phyloP scores from a whole-genome alignment of 2,329 filamentous ascomycete genomes.

The Cladophialophora yegresii region DNA sequence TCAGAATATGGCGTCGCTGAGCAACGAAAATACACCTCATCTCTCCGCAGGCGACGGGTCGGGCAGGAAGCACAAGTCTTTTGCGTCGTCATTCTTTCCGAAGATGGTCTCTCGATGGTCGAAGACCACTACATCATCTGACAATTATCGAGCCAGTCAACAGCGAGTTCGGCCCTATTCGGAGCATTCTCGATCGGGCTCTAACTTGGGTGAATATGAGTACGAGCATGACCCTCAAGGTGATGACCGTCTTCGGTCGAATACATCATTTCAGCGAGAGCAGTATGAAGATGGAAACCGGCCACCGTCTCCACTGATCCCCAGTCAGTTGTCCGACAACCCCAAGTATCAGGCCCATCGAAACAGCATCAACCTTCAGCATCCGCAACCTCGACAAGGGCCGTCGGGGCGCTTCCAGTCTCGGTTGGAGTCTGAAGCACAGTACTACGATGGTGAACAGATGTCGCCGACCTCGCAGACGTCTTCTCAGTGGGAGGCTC shows the following conservation, averaged over 20 bases:
- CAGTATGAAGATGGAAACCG: slow-evolving; percentile 45
- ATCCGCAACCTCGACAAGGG: slow-evolving; percentile 65
- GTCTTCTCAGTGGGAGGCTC: slow-evolving; percentile 47
- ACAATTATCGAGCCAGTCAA: slow-evolving; percentile 69
- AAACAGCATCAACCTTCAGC: slow-evolving; percentile 64
- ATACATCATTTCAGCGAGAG: slow-evolving; percentile 46
- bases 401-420: slow-evolving; percentile 64
- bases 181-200: slow-evolving; percentile 72
- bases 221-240: slow-evolving; percentile 52
- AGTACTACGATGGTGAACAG: slow-evolving; percentile 50
- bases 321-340: slow-evolving; percentile 58
- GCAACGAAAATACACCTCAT: slow-evolving; percentile 76
- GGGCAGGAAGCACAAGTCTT: slow-evolving; percentile 85
- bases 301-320: slow-evolving; percentile 63
- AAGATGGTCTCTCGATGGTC: slow-evolving; percentile 89
- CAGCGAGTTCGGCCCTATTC: slow-evolving; percentile 59
- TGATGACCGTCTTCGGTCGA: slow-evolving; percentile 50
- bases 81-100: slow-evolving; percentile 76
- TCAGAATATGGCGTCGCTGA: slow-evolving; percentile 52
- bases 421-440: slow-evolving; percentile 62
- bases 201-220: slow-evolving; percentile 69
- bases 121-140: slow-evolving; percentile 88
- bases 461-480: slow-evolving; percentile 44
- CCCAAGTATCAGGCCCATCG: slow-evolving; percentile 67
- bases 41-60: slow-evolving; percentile 60